phyloP scores from a whole-genome alignment of 2,329 filamentous ascomycete species.

The Neofusicoccum kwambonambiense region DNA sequence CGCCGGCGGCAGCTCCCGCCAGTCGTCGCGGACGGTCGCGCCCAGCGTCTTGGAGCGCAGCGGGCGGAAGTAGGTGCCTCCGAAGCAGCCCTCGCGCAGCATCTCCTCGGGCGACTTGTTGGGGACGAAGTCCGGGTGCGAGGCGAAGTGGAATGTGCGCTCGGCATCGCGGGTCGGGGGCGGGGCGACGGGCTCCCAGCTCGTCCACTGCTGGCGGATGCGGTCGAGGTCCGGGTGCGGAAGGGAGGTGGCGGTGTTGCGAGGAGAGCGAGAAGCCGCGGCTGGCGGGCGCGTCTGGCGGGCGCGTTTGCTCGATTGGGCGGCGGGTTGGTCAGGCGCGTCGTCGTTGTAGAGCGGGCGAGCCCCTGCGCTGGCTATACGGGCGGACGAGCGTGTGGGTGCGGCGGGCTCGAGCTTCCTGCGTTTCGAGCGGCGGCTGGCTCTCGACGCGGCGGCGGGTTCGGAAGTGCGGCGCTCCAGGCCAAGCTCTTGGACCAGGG shows the following conservation, averaged over 20 bases:
- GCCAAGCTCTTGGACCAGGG: constrained; percentile 48
- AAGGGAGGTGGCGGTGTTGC: not conserved
- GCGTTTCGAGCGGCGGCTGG: constrained; percentile 36
- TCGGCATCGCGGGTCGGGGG: constrained; percentile 43
- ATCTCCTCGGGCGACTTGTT: constrained; percentile 56
- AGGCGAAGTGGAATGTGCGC: constrained; percentile 48
- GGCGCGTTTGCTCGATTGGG: not conserved
- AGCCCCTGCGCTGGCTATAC: constrained; percentile 43
- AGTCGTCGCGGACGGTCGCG: constrained; percentile 47
- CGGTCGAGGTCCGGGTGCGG: constrained; percentile 25
- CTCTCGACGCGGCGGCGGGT: constrained; percentile 18
- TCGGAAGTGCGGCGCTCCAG: constrained; percentile 32
- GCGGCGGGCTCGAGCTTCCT: constrained; percentile 34
- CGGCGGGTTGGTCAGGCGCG: not conserved
- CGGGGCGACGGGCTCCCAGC: constrained; percentile 43
- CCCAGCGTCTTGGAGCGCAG: constrained; percentile 45
- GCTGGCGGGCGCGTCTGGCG: not conserved
- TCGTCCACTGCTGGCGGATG: constrained; percentile 42
- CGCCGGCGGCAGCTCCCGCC: constrained; percentile 44
- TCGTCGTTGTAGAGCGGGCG: constrained; percentile 43
- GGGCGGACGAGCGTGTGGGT: constrained; percentile 48
- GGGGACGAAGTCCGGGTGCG: constrained; percentile 47
- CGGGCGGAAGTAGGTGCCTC: constrained; percentile 53
- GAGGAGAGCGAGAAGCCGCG: not conserved
- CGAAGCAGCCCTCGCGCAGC: constrained; percentile 53